These are phyloP conservation scores for Taphrina deformans DNA, from an alignment of 1,139 yeast genomes.

Conservation along the genomic window DNA sequence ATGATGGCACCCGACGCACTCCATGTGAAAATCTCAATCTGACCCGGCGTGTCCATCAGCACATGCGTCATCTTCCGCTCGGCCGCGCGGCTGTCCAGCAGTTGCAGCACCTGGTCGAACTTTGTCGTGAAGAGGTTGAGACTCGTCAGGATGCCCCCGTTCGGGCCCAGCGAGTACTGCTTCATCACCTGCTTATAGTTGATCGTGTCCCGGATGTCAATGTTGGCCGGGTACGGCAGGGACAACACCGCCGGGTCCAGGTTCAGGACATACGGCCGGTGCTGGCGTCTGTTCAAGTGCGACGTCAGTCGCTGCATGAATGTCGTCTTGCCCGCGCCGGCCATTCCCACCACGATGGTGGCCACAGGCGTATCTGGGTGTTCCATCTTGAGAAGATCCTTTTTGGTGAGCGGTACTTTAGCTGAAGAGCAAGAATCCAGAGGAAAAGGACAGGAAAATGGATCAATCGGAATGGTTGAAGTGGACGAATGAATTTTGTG, in stretches of 20 bases:
- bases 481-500: background rate
- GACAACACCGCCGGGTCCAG: constrained; percentile 94
- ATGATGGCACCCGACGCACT: constrained; percentile 96
- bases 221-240: constrained; percentile 89
- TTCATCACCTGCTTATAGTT: constrained; percentile 97
- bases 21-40: constrained; percentile 61
- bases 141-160: constrained; percentile 97
- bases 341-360: constrained; percentile 40
- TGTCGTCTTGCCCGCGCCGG: constrained; percentile 72
- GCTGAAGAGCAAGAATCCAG: no score
- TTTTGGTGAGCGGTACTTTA: no score
- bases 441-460: background rate
- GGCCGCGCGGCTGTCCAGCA: constrained; percentile 73
- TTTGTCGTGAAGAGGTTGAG: constrained; percentile 89
- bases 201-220: constrained; percentile 93
- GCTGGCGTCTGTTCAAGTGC: constrained; percentile 68
- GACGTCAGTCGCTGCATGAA: constrained; percentile 93
- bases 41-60: constrained; percentile 97
- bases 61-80: constrained; percentile 51
- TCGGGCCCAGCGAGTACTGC: constrained; percentile 85
- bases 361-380: constrained; percentile 22
- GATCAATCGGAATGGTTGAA: background rate
- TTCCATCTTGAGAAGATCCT: no score
- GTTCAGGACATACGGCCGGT: constrained; percentile 81
- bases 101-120: constrained; percentile 86